Evolutionary conservation across 176 grass and related monocot species (phyloP).

Genomic region (Hordeum marinum): DNA sequence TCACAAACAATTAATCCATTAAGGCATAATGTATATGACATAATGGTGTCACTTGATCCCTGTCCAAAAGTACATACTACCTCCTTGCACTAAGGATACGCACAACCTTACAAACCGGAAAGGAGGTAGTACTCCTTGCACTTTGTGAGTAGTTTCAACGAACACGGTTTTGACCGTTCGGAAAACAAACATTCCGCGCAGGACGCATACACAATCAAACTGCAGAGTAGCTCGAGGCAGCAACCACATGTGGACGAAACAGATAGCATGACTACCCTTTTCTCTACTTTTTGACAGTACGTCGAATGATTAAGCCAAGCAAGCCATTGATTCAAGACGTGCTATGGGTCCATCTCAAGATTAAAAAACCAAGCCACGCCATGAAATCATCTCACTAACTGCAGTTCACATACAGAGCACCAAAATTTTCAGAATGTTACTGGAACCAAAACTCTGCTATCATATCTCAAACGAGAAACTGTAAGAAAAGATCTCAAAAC

Average conservation of each 20-base stretch:
- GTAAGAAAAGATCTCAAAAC: neutral
- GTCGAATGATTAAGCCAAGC: neutral
- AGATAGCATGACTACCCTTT: neutral
- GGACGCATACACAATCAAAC: neutral
- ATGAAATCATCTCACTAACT: neutral
- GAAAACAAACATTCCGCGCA: too few species aligned
- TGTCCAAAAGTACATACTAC: too few species aligned
- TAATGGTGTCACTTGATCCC: too few species aligned
- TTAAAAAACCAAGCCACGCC: neutral
- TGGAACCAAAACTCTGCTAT: neutral
- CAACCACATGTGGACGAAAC: neutral
- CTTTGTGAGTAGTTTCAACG: too few species aligned
- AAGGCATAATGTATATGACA: too few species aligned
- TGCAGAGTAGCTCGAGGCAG: too few species aligned
- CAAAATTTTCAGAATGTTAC: neutral
- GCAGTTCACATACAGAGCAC: neutral
- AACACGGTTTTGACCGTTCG: too few species aligned
- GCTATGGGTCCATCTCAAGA: neutral
- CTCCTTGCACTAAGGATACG: too few species aligned
- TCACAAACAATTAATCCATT: too few species aligned
- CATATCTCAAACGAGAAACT: neutral
- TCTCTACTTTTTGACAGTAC: too few species aligned
- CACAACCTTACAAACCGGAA: too few species aligned
- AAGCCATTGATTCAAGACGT: neutral
- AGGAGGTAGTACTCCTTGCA: too few species aligned